Evolutionary conservation across 2,329 filamentous ascomycete genomes (phyloP).

Genomic region (Akanthomyces dipterigenus): DNA sequence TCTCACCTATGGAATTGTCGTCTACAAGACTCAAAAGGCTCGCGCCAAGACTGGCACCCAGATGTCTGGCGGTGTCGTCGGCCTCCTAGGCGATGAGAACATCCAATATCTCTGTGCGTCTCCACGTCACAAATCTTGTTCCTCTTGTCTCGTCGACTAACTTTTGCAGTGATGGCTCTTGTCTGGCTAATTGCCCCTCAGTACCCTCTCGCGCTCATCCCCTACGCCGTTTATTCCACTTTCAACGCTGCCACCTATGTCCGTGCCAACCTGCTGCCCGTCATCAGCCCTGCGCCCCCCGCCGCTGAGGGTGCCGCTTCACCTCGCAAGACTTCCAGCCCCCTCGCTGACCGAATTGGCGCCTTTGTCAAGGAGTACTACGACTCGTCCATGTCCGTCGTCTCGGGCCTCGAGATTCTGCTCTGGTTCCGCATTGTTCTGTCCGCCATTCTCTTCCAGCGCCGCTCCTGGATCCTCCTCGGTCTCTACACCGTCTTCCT

Average conservation of each 20-base stretch:
- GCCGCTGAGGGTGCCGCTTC: conserved; percentile 48
- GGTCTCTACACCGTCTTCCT: conserved; percentile 85
- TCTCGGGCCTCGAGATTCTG: conserved; percentile 78
- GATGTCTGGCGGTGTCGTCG: conserved; percentile 52
- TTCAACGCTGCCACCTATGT: conserved; percentile 98
- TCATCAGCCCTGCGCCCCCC: conserved; percentile 62
- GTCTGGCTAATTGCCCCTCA: conserved; percentile 92
- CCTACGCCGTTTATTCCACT: conserved; percentile 93
- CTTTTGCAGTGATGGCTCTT: conserved; percentile 70
- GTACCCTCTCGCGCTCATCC: conserved; percentile 82
- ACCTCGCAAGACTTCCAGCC: conserved; percentile 46
- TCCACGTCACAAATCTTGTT: neutral
- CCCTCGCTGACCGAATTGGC: conserved; percentile 75
- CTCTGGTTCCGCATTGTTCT: conserved; percentile 79
- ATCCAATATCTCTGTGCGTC: conserved; percentile 88
- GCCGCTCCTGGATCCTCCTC: conserved; percentile 84
- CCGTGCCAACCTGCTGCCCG: conserved; percentile 86
- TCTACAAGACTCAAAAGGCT: conserved; percentile 94
- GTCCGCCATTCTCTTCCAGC: conserved; percentile 79
- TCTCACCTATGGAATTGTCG: conserved; percentile 92
- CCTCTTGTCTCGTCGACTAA: conserved; percentile 12
- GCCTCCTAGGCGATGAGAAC: conserved; percentile 82
- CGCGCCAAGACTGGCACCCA: conserved; percentile 67
- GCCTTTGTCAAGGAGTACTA: conserved; percentile 98
- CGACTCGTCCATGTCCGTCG: conserved; percentile 89